Evolutionary conservation across 495 filamentous ascomycete genomes (phyloP).

Genomic region (Aspergillus hancockii): DNA sequence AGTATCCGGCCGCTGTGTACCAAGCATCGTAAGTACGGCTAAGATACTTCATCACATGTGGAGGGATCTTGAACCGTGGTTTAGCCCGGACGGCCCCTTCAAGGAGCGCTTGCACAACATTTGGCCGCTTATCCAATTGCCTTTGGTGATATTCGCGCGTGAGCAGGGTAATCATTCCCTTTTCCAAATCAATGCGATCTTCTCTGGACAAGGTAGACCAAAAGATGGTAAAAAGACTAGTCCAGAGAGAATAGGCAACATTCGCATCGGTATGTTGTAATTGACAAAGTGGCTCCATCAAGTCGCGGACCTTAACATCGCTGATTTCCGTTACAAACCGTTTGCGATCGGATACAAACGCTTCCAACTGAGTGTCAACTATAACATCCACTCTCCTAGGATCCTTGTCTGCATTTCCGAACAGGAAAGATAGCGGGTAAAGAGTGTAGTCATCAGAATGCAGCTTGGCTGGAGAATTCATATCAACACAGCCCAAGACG

Average conservation of each 20-base stretch:
- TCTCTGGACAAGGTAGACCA: conserved; percentile 88
- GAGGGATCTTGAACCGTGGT: conserved; percentile 87
- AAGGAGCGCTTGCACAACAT: conserved; percentile 88
- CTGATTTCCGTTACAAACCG: conserved; percentile 81
- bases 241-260: conserved; percentile 85
- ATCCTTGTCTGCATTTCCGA: conserved; percentile 65
- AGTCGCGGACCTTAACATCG: conserved; percentile 80
- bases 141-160: conserved; percentile 94
- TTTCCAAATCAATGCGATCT: conserved; percentile 87
- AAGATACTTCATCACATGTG: conserved; percentile 92
- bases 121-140: conserved; percentile 90
- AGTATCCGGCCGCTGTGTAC: conserved; percentile 83
- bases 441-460: conserved; percentile 81
- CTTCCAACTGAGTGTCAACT: conserved; percentile 77
- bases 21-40: conserved; percentile 91
- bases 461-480: conserved; percentile 71
- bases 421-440: conserved; percentile 68
- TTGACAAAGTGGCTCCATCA: conserved; percentile 89
- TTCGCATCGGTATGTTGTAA: conserved; percentile 85
- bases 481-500: conserved; percentile 85
- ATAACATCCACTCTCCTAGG: conserved; percentile 69
- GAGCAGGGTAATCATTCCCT: conserved; percentile 79
- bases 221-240: conserved; percentile 84
- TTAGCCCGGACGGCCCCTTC: conserved; percentile 78
- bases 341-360: conserved; percentile 72